Evolutionary conservation across 345 rosid genomes (phyloP), one percentile per base, ranked within the genome.

Genomic region (Streptanthus diversifolius): DNA sequence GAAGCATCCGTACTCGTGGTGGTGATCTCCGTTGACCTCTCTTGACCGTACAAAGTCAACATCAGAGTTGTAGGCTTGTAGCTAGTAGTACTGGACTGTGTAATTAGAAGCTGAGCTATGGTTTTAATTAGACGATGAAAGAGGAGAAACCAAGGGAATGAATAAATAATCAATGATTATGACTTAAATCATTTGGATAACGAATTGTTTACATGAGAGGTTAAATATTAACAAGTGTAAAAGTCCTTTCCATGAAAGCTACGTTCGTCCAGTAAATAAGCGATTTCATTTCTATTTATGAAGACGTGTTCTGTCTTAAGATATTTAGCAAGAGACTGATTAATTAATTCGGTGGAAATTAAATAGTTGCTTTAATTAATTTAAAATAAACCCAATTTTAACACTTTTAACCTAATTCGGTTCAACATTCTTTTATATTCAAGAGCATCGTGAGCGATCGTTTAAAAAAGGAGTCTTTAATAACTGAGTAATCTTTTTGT

Each of bases 31-130:
- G 75, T 35, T 53, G 74, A 62, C n/a, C 35, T 53, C 0, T 63
- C 75, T 44, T 69, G 57, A 69, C 27, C 17, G 53, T 76, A 76
- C 35, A 76, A 33, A 62, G 79, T 69, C 51, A 76, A 62, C 79
- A 76, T 76, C 5, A 62, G 49, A 17, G 44, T 24, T 19, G 62
- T 59, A 7, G 57, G 22, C n/a, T n/a, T n/a, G n/a, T 25, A 22
- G 29, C 51, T 22, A 37, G 18, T 56, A n/a, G 33, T 48, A 51
- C 10, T 55, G 22, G 17, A 47, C 32, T 69, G 70, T 69, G 70
- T 69, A 21, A 52, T 68, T 41, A 33, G 63, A 51, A 4, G 33
- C 8, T 61, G 32, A 43, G 73, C 30, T 60, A 22, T 40, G 73
- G 1, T 51, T 48, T 39, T 74, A 27, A 48, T 74, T 74, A 67